Evolutionary conservation across 306 rosid species (phyloP).

Genomic region (Acacia melanoxylon): DNA sequence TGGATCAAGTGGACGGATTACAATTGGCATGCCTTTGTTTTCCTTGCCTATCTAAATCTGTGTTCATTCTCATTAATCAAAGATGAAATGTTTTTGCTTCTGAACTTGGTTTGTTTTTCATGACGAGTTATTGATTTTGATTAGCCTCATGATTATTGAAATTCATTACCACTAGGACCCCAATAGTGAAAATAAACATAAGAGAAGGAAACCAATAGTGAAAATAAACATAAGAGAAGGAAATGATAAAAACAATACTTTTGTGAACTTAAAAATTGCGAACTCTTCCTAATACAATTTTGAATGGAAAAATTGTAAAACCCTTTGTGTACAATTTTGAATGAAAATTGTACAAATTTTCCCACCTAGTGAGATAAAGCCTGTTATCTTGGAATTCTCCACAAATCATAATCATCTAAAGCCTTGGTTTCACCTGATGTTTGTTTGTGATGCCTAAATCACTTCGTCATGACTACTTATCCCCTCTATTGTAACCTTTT

Average conservation of each 20-base stretch:
- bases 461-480: background rate
- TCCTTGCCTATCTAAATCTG: background rate
- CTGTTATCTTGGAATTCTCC: background rate
- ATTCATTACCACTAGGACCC: background rate
- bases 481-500: constrained; percentile 11
- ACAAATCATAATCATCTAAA: background rate
- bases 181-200: background rate
- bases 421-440: no score
- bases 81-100: background rate
- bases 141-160: constrained; percentile 6
- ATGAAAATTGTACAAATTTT: constrained; percentile 42
- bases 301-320: background rate
- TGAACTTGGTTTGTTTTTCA: background rate
- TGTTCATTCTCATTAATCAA: background rate
- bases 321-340: constrained; percentile 29
- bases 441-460: background rate
- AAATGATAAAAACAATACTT: background rate
- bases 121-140: background rate
- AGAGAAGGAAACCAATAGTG: background rate
- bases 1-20: constrained; percentile 66
- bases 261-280: background rate
- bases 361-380: background rate
- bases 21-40: constrained; percentile 52
- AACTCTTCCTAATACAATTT: background rate
- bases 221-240: background rate